Base-by-base conservation (phyloP, 805 yeast species). In the Saturnispora saitoi region DNA sequence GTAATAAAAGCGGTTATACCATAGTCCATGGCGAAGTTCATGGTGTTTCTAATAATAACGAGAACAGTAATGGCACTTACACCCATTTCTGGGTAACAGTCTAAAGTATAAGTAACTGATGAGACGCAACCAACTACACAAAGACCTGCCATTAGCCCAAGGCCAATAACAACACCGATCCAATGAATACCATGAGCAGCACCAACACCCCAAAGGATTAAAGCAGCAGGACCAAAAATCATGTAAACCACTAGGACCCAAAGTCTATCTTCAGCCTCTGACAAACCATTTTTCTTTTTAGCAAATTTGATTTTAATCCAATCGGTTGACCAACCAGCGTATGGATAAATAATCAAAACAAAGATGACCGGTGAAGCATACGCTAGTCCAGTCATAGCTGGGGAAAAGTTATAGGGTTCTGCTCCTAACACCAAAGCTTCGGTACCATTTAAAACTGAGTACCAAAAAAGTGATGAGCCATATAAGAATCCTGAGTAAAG, bases 171-270 rank as follows among this genome's bases (percentile, higher is more conserved):
- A 4, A 75, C 66, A 2, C 77, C 76, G 46, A 77, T 67, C 84
- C 86, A 81, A 45, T 73, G 75, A 29, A 73, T 64, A 4, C 67
- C 70, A 45, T 73, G 71, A 43, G 73, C 72, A 0, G 85, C 81
- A 10, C 84, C 86, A 40, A 80, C 73, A 43, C 87, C 87, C 73
- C 82, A 79, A 14, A 82, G 65, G 51, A 80, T 70, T 49, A 78
- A 64, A 0, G 83, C 78, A 0, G 70, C 69, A 1, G 81, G 81
- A 4, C 79, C 77, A 8, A 80, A 55, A 32, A 80, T 62, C 57
- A 69, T 65, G 51, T 73, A 75, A 6, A 72, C 60, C 2, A 65
- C 48, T 53, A 76, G 54, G 14, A 73, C 71, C 79, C 80, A 78
- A 15, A 79, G 65, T 52, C 85, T 66, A 54, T 73, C 77, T 56